phyloP scores from a whole-genome alignment of 176 grass and related monocot genomes.

The Zea luxurians region DNA sequence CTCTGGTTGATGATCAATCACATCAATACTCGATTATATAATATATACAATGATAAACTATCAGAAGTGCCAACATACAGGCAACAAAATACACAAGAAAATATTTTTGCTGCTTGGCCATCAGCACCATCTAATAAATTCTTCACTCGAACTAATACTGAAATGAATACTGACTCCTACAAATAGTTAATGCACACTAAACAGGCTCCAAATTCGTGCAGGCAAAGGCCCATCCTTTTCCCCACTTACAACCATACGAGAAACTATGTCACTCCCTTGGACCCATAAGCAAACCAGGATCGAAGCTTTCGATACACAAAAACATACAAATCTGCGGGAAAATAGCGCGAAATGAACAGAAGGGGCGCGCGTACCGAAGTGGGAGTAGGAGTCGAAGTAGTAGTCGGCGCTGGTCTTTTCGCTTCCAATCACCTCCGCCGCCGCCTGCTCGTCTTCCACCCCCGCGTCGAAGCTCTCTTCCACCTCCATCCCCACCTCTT shows the following conservation, averaged over 20 bases:
- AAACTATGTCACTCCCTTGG: neutral
- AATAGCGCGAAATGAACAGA: neutral
- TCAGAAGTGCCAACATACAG: neutral
- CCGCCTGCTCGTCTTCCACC: constrained; percentile 16
- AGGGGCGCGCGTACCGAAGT: constrained; percentile 58
- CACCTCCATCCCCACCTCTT: constrained; percentile 38
- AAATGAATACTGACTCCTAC: neutral
- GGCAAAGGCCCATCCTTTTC: neutral
- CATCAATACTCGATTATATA: neutral
- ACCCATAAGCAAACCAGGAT: neutral
- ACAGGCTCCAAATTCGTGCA: neutral
- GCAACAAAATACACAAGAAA: neutral
- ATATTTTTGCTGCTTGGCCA: neutral
- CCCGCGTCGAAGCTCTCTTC: constrained; percentile 35
- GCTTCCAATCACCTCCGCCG: constrained; percentile 53
- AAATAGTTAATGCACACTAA: neutral
- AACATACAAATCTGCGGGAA: neutral
- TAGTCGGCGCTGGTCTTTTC: constrained; percentile 98
- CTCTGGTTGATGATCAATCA: neutral
- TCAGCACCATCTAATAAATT: neutral
- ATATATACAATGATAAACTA: neutral
- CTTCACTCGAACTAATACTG: neutral
- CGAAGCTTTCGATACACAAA: neutral
- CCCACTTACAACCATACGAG: neutral
- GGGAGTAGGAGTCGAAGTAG: constrained; percentile 99